Evolutionary conservation across 192 early-diverging fungal species (phyloP).

Genomic region (Entophlyctis luteolus): DNA sequence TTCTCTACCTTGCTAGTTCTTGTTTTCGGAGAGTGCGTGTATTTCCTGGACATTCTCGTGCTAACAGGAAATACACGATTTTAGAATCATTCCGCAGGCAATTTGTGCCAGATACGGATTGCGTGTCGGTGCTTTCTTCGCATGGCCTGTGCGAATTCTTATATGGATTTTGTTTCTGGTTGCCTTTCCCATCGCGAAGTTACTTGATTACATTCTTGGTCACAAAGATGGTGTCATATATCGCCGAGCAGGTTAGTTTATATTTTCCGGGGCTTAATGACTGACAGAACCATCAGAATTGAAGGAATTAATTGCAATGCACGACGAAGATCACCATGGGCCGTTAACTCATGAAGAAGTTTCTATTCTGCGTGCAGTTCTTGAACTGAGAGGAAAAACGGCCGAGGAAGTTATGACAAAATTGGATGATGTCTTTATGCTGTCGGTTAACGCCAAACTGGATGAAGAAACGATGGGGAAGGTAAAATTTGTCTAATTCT

Average conservation of each 20-base stretch:
- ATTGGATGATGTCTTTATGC: constrained; percentile 47
- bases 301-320: constrained; percentile 47
- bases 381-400: constrained; percentile 49
- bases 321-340: constrained; percentile 44
- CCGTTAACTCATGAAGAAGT: constrained; percentile 51
- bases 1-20: constrained; percentile 86
- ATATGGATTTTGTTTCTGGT: constrained; percentile 60
- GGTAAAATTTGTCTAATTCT: constrained; percentile 23
- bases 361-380: constrained; percentile 44
- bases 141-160: constrained; percentile 60
- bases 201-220: constrained; percentile 80
- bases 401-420: constrained; percentile 49
- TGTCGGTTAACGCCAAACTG: constrained; percentile 20
- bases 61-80: too few relatives aligned
- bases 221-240: constrained; percentile 87
- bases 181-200: constrained; percentile 77
- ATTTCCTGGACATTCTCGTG: too few relatives aligned
- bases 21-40: constrained; percentile 80
- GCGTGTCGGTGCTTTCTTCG: constrained; percentile 84
- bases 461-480: constrained; percentile 3
- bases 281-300: constrained; percentile 24
- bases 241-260: constrained; percentile 43
- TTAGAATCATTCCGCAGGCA: constrained; percentile 81
- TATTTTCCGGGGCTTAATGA: neutral
- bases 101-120: constrained; percentile 85